A percentile compares a stretch with the other conserved stretches of the same genome.
Evolutionary conservation across 306 rosid species (phyloP).

Genomic region (Ochetophila trinervis): DNA sequence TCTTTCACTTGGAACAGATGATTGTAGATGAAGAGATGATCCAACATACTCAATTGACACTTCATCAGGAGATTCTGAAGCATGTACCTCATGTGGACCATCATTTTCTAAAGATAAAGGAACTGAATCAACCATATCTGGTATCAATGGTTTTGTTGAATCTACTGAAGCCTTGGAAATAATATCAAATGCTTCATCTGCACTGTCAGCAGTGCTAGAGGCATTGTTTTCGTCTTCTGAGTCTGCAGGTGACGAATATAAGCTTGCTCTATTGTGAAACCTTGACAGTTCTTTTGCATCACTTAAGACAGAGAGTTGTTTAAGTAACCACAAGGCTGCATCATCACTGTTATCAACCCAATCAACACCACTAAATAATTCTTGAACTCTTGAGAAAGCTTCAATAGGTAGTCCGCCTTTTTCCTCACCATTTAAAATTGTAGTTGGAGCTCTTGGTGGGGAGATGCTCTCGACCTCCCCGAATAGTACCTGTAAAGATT

Average conservation of each 20-base stretch:
- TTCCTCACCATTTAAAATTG: conserved; percentile 86
- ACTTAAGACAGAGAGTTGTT: conserved; percentile 68
- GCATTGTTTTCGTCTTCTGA: conserved; percentile 90
- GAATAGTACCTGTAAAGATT: conserved; percentile 71
- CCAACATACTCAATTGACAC: conserved; percentile 26
- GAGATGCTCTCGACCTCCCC: conserved; percentile 86
- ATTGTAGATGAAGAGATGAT: conserved; percentile 28
- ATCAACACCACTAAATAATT: conserved; percentile 83
- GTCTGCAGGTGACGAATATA: conserved; percentile 79
- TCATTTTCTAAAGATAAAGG: conserved; percentile 40
- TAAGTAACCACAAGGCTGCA: conserved; percentile 91
- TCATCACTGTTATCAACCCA: conserved; percentile 88
- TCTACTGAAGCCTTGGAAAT: conserved; percentile 50
- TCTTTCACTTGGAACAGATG: conserved; percentile 28
- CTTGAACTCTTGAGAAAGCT: conserved; percentile 97
- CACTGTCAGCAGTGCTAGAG: conserved; percentile 90
- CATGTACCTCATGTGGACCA: conserved; percentile 33
- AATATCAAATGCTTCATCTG: conserved; percentile 81
- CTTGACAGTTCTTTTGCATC: conserved; percentile 81
- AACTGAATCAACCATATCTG: conserved; percentile 41
- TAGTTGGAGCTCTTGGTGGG: conserved; percentile 69
- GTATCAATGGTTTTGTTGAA: conserved; percentile 39
- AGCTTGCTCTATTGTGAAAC: conserved; percentile 68
- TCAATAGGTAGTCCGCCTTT: conserved; percentile 95
- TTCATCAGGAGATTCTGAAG: conserved; percentile 37